phyloP scores from a whole-genome alignment of 768 basidiomycete species.

The Termitomyces sp. region DNA sequence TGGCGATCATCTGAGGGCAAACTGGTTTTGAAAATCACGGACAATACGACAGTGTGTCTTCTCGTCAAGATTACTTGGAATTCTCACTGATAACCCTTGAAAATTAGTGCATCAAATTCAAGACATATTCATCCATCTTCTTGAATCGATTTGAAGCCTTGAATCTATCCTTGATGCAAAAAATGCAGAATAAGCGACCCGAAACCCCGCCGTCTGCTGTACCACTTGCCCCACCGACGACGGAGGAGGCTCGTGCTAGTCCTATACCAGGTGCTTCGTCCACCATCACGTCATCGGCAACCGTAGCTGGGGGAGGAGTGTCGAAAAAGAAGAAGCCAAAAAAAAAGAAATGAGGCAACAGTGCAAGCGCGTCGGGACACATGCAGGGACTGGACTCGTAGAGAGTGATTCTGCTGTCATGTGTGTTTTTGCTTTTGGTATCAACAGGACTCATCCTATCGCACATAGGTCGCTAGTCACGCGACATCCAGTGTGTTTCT shows the following conservation, averaged over 20 bases:
- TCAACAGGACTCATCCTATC: not conserved
- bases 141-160: constrained; percentile 95
- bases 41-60: constrained; percentile 75
- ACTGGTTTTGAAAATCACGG: constrained; percentile 91
- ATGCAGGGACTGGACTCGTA: not conserved
- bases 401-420: not conserved
- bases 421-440: constrained; percentile 8
- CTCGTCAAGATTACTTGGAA: not conserved
- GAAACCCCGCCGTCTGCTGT: constrained; percentile 23
- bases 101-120: constrained; percentile 88
- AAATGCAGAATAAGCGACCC: constrained; percentile 68
- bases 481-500: not conserved
- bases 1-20: constrained; percentile 84
- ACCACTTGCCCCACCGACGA: constrained; percentile 15
- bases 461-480: constrained; percentile 3
- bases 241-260: constrained; percentile 19
- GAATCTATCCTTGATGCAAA: constrained; percentile 79
- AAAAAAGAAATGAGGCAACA: constrained; percentile 57
- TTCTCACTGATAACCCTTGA: not conserved
- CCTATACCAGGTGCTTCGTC: constrained; percentile 26
- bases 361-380: not conserved
- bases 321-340: constrained; percentile 80
- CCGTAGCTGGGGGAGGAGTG: constrained; percentile 44
- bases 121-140: constrained; percentile 90
- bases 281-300: constrained; percentile 22